These are phyloP conservation scores for Nicotiana noctiflora DNA, from an alignment of 257 asterid species.

Conservation along the genomic window DNA sequence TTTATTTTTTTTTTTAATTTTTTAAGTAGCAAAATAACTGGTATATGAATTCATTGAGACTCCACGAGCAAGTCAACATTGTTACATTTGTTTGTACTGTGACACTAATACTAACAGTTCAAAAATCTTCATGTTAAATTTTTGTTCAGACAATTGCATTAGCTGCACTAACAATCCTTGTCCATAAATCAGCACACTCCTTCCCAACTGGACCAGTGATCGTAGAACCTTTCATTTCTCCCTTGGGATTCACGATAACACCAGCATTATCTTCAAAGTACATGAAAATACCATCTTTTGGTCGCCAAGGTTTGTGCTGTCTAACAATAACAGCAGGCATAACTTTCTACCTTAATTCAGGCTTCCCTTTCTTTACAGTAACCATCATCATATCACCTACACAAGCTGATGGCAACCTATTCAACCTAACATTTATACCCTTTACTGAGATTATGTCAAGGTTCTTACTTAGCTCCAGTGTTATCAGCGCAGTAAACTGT, in stretches of 20 bases:
- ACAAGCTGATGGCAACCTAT: conserved; percentile 60
- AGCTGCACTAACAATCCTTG: conserved; percentile 50
- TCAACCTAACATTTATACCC: conserved; percentile 56
- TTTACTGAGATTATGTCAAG: conserved; percentile 53
- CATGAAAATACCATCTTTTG: conserved; percentile 65
- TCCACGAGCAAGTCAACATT: too few relatives aligned
- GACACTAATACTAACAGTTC: too few relatives aligned
- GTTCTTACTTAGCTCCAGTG: conserved; percentile 48
- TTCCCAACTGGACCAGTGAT: conserved; percentile 51
- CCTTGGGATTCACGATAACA: too few relatives aligned
- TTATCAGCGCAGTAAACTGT: conserved; percentile 59
- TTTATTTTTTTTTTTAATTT: too few relatives aligned
- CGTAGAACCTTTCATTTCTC: conserved; percentile 45
- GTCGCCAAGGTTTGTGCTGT: conserved; percentile 53
- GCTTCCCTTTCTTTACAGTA: conserved; percentile 66
- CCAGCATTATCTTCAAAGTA: conserved; percentile 54
- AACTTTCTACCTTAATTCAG: conserved; percentile 61
- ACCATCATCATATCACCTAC: conserved; percentile 74
- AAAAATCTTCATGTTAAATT: neutral
- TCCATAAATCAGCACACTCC: conserved; percentile 51
- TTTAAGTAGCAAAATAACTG: too few relatives aligned
- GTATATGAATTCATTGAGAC: too few relatives aligned
- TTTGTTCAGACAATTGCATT: conserved; percentile 24
- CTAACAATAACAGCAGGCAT: conserved; percentile 68
- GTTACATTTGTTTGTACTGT: too few relatives aligned